phyloP scores from a whole-genome alignment of 805 yeast genomes.

The Yarrowia osloensis region DNA sequence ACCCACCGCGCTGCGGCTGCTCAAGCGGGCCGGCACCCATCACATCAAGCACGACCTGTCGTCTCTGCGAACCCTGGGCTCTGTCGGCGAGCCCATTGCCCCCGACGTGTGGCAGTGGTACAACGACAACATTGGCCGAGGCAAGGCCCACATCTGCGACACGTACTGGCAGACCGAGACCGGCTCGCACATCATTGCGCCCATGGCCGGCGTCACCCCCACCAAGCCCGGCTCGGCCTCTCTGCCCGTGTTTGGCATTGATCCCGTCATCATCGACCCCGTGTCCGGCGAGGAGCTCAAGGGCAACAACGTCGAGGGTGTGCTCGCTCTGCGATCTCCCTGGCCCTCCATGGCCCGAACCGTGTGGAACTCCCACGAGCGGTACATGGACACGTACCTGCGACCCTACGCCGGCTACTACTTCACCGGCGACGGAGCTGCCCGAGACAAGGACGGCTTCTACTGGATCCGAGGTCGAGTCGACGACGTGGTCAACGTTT shows the following conservation, averaged over 20 bases:
- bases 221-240: constrained; percentile 98
- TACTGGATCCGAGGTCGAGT: constrained; percentile 98
- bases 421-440: constrained; percentile 99
- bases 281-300: constrained; percentile 80
- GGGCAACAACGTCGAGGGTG: constrained; percentile 95
- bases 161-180: constrained; percentile 99
- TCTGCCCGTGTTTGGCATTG: constrained; percentile 93
- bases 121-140: constrained; percentile 85
- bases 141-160: constrained; percentile 78
- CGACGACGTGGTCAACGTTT: constrained; percentile 96
- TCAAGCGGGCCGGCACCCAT: constrained; percentile 85
- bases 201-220: constrained; percentile 91
- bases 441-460: constrained; percentile 93
- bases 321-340: constrained; percentile 80
- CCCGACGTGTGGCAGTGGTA: constrained; percentile 99
- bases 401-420: constrained; percentile 91
- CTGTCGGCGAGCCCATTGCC: constrained; percentile 98
- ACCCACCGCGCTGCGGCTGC: constrained; percentile 93
- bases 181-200: constrained; percentile 92
- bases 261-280: constrained; percentile 90
- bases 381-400: constrained; percentile 88
- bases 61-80: constrained; percentile 88
- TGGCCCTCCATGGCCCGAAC: constrained; percentile 99
- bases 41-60: constrained; percentile 80
- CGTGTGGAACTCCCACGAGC: constrained; percentile 82